phyloP scores from a whole-genome alignment of 2,329 filamentous ascomycete genomes.

The Leptodontidium sp. region DNA sequence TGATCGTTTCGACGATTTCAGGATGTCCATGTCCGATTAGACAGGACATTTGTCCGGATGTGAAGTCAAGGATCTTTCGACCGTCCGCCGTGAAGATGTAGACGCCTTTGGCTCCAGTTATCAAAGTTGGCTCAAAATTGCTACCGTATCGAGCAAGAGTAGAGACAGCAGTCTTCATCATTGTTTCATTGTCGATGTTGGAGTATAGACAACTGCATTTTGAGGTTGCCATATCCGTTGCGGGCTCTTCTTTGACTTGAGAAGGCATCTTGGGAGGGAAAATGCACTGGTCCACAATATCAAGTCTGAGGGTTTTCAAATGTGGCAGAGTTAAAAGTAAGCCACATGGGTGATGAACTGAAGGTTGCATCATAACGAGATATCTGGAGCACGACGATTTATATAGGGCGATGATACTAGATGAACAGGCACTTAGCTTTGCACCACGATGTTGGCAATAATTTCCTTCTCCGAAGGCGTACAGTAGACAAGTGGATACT shows the following conservation, averaged over 20 bases:
- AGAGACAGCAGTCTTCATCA: constrained; percentile 27
- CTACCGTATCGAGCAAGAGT: constrained; percentile 37
- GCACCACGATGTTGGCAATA: background rate
- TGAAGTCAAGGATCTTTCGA: constrained; percentile 63
- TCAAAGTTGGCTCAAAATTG: constrained; percentile 37
- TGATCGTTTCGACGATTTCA: constrained; percentile 63
- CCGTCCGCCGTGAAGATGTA: constrained; percentile 53
- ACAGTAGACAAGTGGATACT: background rate
- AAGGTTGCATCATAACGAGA: background rate
- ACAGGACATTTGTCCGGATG: constrained; percentile 67
- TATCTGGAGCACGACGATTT: background rate
- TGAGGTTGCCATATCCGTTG: background rate
- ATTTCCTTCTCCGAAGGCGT: background rate
- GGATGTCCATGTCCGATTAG: constrained; percentile 65
- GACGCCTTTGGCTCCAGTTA: constrained; percentile 36
- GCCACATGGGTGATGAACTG: background rate
- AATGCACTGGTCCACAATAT: background rate
- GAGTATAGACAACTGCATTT: constrained; percentile 24
- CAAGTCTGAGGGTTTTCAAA: background rate
- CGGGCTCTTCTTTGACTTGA: constrained; percentile 3
- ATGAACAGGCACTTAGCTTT: background rate
- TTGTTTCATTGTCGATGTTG: constrained; percentile 27
- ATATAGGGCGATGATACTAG: background rate
- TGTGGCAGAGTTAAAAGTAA: background rate
- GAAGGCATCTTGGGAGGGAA: constrained; percentile 20